phyloP scores from a whole-genome alignment of 2,329 filamentous ascomycete genomes.

The Epicoccum sorghinum region DNA sequence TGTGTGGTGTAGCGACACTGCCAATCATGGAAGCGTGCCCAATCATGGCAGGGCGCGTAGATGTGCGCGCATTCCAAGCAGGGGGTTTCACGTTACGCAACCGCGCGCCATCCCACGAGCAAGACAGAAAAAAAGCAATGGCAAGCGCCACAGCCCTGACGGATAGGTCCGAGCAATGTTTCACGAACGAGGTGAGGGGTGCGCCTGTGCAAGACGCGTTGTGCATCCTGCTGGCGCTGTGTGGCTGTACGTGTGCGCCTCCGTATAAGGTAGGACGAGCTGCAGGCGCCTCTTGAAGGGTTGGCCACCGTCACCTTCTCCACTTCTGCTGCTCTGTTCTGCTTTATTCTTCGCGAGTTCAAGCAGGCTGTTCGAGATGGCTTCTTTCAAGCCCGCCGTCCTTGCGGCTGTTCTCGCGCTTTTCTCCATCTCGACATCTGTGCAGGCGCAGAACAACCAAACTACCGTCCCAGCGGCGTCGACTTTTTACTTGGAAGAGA shows the following conservation, averaged over 20 bases:
- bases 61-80: background rate
- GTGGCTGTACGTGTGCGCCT: slow-evolving; percentile 3
- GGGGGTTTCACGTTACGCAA: slow-evolving; percentile 5
- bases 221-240: background rate
- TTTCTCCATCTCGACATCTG: background rate
- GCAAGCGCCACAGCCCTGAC: slow-evolving; percentile 1
- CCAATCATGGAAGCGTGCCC: background rate
- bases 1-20: background rate
- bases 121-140: background rate
- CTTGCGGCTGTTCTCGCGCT: background rate
- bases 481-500: slow-evolving; percentile 40
- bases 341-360: background rate
- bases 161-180: background rate
- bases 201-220: background rate
- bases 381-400: background rate
- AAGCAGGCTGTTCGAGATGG: background rate
- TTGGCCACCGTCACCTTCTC: background rate
- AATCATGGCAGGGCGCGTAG: slow-evolving; percentile 7
- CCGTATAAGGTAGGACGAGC: slow-evolving; percentile 8
- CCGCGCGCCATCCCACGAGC: slow-evolving; percentile 5
- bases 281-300: background rate
- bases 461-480: slow-evolving; percentile 27
- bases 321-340: background rate
- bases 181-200: slow-evolving; percentile 7
- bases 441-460: slow-evolving; percentile 22